Evolutionary conservation across 2,329 filamentous ascomycete species (phyloP), one percentile per base, ranked within the genome.

Genomic region (Phaeosphaeria sp.): DNA sequence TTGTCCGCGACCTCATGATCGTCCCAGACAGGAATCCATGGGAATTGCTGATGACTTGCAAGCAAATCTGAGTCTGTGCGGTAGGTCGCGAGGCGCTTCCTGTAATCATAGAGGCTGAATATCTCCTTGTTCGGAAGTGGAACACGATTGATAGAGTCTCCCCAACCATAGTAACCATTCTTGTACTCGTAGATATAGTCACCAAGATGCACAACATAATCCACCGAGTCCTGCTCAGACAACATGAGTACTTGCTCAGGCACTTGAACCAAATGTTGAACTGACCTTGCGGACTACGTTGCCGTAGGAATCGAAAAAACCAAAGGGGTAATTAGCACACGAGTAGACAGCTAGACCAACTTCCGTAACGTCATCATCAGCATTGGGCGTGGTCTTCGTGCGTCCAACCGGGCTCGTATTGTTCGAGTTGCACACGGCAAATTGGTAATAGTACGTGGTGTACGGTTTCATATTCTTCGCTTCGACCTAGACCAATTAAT

Each of bases 361-460:
- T 18, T 83, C 77, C 1, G 82, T 79, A 6, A 88, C 82, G 22
- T 85, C 79, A 53, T 89, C 85, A 17, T 84, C 78, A 15, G 81
- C 78, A 2, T 76, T 73, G 2, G 90, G 89, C 4, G 87, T 85
- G 0, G 90, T 91, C 79, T 91, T 92, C 22, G 89, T 92, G 11
- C 87, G 81, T 15, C 89, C 89, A 22, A 91, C 50, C 0, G 86
- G 84, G 52, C 86, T 89, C 46, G 78, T 84, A 51, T 84, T 86
- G 55, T 85, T 78, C 0, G 88, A 89, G 52, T 81, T 78, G 69
- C 90, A 92, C 27, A 91, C 82, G 21, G 79, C 85, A 77, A 92
- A 92, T 66, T 89, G 89, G 66, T 91, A 91, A 66, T 84, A 89
- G 73, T 91, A 91, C 1, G 80, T 82, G 0, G 87, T 91, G 67